Conservation (phyloP, 31 red algal genomes). For the Asparagopsis taxiformis region DNA sequence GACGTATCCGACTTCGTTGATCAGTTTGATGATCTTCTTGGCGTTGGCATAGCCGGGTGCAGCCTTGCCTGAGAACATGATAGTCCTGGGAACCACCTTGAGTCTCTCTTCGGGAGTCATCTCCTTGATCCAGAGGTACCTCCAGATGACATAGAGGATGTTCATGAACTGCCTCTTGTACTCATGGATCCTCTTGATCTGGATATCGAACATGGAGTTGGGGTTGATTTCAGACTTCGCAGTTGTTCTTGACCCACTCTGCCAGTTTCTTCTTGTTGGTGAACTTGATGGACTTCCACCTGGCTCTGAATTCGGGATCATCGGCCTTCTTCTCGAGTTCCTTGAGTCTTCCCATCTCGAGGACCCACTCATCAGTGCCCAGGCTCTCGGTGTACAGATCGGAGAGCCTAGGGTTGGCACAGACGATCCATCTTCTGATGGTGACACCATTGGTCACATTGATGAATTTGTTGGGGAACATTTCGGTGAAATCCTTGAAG, state of each 20-base stretch:
- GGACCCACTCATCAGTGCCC: conserved; percentile 97
- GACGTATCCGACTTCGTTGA: conserved; percentile 91
- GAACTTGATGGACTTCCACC: conserved; percentile 83
- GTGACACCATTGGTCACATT: conserved; percentile 99
- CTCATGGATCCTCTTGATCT: conserved; percentile 99
- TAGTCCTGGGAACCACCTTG: conserved; percentile 82
- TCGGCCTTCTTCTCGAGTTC: conserved; percentile 86
- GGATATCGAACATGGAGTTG: conserved; percentile 97
- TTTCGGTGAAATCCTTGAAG: conserved; percentile 91
- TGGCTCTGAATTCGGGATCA: conserved; percentile 86
- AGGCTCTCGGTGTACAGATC: conserved; percentile 89
- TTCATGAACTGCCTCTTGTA: conserved; percentile 99
- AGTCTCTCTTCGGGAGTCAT: conserved; percentile 66
- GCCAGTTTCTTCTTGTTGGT: conserved; percentile 95
- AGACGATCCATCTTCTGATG: conserved; percentile 88
- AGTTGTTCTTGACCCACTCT: conserved; percentile 63
- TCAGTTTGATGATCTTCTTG: conserved; percentile 97
- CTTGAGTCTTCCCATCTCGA: conserved; percentile 59
- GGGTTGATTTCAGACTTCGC: conserved; percentile 72
- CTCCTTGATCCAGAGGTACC: conserved; percentile 92
- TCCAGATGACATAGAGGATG: conserved; percentile 88
- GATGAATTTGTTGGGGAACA: conserved; percentile 76
- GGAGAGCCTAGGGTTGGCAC: conserved; percentile 88
- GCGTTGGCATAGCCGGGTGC: conserved; percentile 90
- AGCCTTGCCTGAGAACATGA: conserved; percentile 96